Percentiles rank a stretch among this genome's conserved stretches.
Conservation (phyloP, 495 filamentous ascomycete species). For the Cercophora scortea region DNA sequence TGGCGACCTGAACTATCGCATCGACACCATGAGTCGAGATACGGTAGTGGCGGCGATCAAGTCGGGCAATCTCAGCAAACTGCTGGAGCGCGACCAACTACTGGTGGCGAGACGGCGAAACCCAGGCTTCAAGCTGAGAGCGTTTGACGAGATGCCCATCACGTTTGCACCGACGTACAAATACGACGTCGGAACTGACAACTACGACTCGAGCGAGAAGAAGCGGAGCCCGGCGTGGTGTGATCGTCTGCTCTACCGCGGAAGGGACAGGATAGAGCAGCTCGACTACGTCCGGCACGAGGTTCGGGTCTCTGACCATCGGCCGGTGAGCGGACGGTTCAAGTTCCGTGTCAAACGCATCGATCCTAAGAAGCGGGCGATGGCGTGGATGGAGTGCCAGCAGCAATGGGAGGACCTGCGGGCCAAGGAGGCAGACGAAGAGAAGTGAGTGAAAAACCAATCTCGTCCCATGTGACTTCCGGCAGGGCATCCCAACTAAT, state of each 20-base stretch:
- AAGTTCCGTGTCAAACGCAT: slow-evolving; percentile 75
- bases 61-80: slow-evolving; percentile 70
- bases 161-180: slow-evolving; percentile 95
- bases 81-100: slow-evolving; percentile 92
- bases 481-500: slow-evolving; percentile 10
- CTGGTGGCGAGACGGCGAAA: slow-evolving; percentile 80
- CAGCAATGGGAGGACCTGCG: slow-evolving; percentile 64
- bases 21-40: slow-evolving; percentile 92
- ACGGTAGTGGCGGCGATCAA: slow-evolving; percentile 79
- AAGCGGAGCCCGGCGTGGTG: slow-evolving; percentile 96
- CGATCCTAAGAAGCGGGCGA: slow-evolving; percentile 51
- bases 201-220: slow-evolving; percentile 92
- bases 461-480: not conserved
- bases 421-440: slow-evolving; percentile 53
- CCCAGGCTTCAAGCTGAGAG: slow-evolving; percentile 76
- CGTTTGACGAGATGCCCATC: slow-evolving; percentile 80
- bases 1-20: slow-evolving; percentile 96
- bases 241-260: slow-evolving; percentile 83
- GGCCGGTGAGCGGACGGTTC: slow-evolving; percentile 83
- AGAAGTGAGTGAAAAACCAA: slow-evolving; percentile 28
- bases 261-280: slow-evolving; percentile 70
- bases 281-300: slow-evolving; percentile 83
- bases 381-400: slow-evolving; percentile 62
- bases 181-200: slow-evolving; percentile 91
- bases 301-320: slow-evolving; percentile 82